These are phyloP conservation scores for Phytophthora crassamura DNA, from an alignment of 352 stramenopile species.

Conservation along the genomic window DNA sequence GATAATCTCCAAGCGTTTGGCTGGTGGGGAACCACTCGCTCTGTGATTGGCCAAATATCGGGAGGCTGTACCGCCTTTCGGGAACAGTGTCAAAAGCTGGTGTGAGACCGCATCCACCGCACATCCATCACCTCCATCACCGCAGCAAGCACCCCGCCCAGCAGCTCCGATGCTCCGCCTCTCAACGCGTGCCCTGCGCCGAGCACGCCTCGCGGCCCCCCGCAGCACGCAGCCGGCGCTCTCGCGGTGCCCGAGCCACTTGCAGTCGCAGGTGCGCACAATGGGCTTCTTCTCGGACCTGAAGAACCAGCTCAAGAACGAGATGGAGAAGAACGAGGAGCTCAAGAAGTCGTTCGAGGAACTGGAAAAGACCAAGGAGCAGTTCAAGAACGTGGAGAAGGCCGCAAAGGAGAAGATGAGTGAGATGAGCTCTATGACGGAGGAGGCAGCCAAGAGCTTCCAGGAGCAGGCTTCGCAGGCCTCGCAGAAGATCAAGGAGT, in stretches of 20 bases:
- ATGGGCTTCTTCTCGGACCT: constrained; percentile 83
- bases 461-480: constrained; percentile 62
- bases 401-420: constrained; percentile 69
- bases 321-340: constrained; percentile 85
- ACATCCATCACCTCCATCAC: constrained; percentile 25
- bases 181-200: constrained; percentile 33
- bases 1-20: constrained; percentile 35
- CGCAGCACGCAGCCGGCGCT: constrained; percentile 15
- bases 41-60: constrained; percentile 34
- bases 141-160: not conserved
- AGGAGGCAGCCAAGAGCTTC: constrained; percentile 63
- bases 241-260: not conserved
- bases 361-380: constrained; percentile 74
- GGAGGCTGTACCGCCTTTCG: constrained; percentile 25
- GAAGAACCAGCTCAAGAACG: constrained; percentile 83
- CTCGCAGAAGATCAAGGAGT: constrained; percentile 76
- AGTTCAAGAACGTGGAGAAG: constrained; percentile 73
- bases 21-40: constrained; percentile 38
- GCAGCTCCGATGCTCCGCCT: constrained; percentile 40
- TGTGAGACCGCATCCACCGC: constrained; percentile 14
- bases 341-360: constrained; percentile 83
- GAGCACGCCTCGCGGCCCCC: constrained; percentile 22
- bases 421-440: constrained; percentile 62
- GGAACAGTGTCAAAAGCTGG: constrained; percentile 17
- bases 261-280: constrained; percentile 44